Evolutionary conservation across 306 rosid genomes (phyloP).

Genomic region (Vachellia collinsii): DNA sequence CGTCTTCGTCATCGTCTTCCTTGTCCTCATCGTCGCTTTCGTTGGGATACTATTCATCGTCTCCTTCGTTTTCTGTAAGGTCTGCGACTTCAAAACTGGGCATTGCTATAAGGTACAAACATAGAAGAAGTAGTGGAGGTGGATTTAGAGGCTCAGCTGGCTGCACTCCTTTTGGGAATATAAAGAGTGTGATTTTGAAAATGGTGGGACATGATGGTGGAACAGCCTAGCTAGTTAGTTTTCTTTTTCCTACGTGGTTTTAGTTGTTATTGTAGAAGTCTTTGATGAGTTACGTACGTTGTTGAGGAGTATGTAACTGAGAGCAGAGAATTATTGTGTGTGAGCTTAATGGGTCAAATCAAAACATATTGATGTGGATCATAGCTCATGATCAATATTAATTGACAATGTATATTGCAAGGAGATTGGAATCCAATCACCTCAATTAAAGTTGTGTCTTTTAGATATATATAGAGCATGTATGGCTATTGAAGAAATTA

Average conservation of each 20-base stretch:
- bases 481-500: background rate
- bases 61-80: background rate
- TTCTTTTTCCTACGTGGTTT: background rate
- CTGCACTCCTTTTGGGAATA: slow-evolving; percentile 25
- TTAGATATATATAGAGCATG: background rate
- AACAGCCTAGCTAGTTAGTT: background rate
- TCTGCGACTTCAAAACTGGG: background rate
- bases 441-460: background rate
- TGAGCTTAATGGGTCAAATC: background rate
- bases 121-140: background rate
- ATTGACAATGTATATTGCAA: slow-evolving; percentile 29
- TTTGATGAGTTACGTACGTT: background rate
- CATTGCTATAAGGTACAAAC: background rate
- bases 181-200: slow-evolving; percentile 19
- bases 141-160: background rate
- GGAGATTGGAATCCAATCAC: background rate
- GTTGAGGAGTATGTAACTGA: slow-evolving; percentile 2
- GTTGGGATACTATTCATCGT: background rate
- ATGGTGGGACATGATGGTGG: background rate
- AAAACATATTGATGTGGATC: slow-evolving; percentile 2
- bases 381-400: slow-evolving; percentile 31
- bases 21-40: slow-evolving; percentile 3
- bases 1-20: background rate
- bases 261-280: slow-evolving; percentile 1
- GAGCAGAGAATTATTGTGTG: background rate